Evolutionary conservation across 1,284 basidiomycete genomes (phyloP), one percentile per base, ranked within the genome.

Genomic region (Ceratobasidium sp.): DNA sequence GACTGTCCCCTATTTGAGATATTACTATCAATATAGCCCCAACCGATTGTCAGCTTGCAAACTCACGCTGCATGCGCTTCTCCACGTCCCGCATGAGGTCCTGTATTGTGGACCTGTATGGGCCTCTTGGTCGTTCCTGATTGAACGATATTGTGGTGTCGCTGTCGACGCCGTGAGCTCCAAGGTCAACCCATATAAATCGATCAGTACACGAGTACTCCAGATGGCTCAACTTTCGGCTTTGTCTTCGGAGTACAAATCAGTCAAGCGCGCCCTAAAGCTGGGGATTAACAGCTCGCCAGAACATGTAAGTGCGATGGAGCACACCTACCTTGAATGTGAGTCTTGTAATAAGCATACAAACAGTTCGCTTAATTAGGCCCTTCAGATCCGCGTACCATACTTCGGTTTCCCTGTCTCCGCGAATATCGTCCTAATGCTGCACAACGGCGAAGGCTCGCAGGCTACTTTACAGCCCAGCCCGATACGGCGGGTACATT

Each of bases 101-200:
- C 36, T 51, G 5, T 17, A 17, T 17, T 51, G 50, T 27, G 50
- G 50, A 5, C 50, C 50, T n/a, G 50, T 51, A 5, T 51, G 50
- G 50, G 4, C 24, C 24, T 19, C 50, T 7, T 57, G 54, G 54
- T 57, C 54, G 4, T 57, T 57, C 27, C 29, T 17, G 9, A 31
- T 57, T 27, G 54, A 57, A 24, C 77, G 78, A 11, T 51, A 51
- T 17, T 51, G 48, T 51, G 48, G 48, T 6, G 48, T 51, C 6
- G 48, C 48, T 51, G 48, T 51, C 19, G 48, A 51, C 48, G 48
- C 48, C 4, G 48, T 51, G 4, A 19, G 19, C 6, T 51, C 48
- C 4, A 51, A 24, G 22, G 48, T 51, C 15, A 51, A 51, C 48
- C 48, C 48, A 6, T 51, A 51, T 17, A 51, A 4, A 51, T 6